phyloP scores from a whole-genome alignment of 371 early-diverging fungal species.

The Aphelidium insulamus region DNA sequence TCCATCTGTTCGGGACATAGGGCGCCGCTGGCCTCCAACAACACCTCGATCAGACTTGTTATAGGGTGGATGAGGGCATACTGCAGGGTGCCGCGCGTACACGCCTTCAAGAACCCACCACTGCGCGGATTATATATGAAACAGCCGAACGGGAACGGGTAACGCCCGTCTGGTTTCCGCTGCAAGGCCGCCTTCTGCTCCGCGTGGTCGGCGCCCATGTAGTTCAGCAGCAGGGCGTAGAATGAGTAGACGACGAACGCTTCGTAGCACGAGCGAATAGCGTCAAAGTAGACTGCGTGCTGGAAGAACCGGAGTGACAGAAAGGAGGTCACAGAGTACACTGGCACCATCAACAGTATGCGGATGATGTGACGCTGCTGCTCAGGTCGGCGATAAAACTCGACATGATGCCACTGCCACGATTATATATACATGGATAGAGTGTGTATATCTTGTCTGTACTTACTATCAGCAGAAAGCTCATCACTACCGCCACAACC shows the following conservation, averaged over 20 bases:
- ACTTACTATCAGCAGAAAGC: too few species aligned
- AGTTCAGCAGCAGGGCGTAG: constrained; percentile 27
- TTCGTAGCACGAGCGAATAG: constrained; percentile 40
- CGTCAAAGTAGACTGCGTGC: constrained; percentile 31
- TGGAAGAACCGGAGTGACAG: constrained; percentile 33
- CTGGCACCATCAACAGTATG: constrained; percentile 40
- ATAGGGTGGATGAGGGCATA: constrained; percentile 32
- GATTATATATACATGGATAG: too few species aligned
- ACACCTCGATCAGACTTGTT: constrained; percentile 26
- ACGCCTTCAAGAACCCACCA: constrained; percentile 24
- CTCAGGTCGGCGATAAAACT: constrained; percentile 8
- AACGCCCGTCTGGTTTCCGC: constrained; percentile 12
- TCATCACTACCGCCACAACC: too few species aligned
- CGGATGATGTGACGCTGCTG: constrained; percentile 37
- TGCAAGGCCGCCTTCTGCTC: constrained; percentile 11
- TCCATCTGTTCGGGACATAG: constrained; percentile 26
- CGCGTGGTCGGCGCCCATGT: constrained; percentile 19
- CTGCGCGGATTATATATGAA: constrained; percentile 26
- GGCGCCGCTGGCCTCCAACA: constrained; percentile 17
- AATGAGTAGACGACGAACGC: constrained; percentile 34
- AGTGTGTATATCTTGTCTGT: too few species aligned
- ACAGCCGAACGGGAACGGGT: constrained; percentile 37
- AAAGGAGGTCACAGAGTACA: constrained; percentile 36
- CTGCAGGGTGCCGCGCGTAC: constrained; percentile 31
- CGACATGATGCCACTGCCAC: too few species aligned